Evolutionary conservation across 2,329 filamentous ascomycete species (phyloP).

Genomic region (Colletotrichum lupini): DNA sequence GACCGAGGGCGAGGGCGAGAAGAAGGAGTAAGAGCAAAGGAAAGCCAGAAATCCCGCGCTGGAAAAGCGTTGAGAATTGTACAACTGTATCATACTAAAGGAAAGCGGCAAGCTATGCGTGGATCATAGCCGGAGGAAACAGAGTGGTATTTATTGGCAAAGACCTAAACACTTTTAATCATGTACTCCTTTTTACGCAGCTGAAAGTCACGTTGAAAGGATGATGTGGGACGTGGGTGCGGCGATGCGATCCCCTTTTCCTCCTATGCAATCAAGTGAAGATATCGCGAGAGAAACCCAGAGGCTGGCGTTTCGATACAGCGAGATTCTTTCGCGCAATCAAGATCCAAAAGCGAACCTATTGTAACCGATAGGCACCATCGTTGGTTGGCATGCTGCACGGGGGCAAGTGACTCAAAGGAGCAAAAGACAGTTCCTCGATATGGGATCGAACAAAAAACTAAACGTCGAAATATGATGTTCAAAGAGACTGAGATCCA

Average conservation of each 20-base stretch:
- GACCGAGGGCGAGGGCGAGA: constrained; percentile 52
- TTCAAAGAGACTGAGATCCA: no score
- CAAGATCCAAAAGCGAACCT: neutral
- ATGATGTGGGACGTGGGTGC: neutral
- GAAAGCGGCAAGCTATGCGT: constrained; percentile 5
- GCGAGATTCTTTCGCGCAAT: neutral
- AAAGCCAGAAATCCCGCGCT: neutral
- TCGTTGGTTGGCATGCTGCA: no score
- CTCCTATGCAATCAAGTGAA: neutral
- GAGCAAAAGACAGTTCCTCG: no score
- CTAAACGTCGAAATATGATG: no score
- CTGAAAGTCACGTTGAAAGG: neutral
- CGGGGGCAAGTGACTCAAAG: no score
- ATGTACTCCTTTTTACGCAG: neutral
- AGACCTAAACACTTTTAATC: neutral
- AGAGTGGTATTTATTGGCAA: constrained; percentile 16
- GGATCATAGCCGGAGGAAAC: constrained; percentile 9
- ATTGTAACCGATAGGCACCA: neutral
- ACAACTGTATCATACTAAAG: constrained; percentile 33
- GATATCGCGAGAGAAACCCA: neutral
- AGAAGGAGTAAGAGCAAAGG: constrained; percentile 44
- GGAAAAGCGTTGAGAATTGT: constrained; percentile 17
- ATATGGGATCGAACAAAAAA: no score
- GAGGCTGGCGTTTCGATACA: no score
- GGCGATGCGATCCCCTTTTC: neutral